Conservation (phyloP, 148 eudicot genomes). For the Fagopyrum esculentum region DNA sequence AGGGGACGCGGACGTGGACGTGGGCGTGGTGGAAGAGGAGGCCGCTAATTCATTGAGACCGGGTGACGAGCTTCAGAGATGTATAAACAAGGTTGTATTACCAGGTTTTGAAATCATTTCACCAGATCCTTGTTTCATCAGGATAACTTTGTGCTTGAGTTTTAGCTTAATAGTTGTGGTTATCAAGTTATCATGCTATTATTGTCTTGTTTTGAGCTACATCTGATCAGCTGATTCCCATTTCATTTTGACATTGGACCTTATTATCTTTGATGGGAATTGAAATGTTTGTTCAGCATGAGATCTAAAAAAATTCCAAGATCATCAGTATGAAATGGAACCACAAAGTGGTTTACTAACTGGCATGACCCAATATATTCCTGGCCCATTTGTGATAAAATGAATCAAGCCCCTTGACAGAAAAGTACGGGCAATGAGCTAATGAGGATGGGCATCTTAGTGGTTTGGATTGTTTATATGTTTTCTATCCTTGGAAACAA, state of each 20-base stretch:
- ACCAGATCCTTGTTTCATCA: conserved; percentile 2
- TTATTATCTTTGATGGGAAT: conserved; percentile 5
- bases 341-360: too few relatives aligned
- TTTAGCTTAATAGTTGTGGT: conserved; percentile 10
- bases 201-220: neutral
- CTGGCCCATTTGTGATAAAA: too few relatives aligned
- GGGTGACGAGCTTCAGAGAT: conserved; percentile 2
- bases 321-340: too few relatives aligned
- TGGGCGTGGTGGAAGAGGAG: conserved; percentile 54
- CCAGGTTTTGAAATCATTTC: conserved; percentile 3
- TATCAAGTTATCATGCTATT: neutral
- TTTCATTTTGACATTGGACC: conserved; percentile 2
- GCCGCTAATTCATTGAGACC: conserved; percentile 11
- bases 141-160: neutral
- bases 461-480: too few relatives aligned
- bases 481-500: too few relatives aligned
- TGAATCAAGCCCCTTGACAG: too few relatives aligned
- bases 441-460: too few relatives aligned
- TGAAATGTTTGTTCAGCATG: conserved; percentile 7
- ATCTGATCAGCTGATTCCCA: neutral
- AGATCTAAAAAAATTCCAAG: neutral
- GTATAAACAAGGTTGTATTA: conserved; percentile 11
- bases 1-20: conserved; percentile 64
- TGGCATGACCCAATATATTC: too few relatives aligned
- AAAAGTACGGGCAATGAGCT: too few relatives aligned